Conservation (phyloP, 2,329 filamentous ascomycete species). For the Penicillium sp. region DNA sequence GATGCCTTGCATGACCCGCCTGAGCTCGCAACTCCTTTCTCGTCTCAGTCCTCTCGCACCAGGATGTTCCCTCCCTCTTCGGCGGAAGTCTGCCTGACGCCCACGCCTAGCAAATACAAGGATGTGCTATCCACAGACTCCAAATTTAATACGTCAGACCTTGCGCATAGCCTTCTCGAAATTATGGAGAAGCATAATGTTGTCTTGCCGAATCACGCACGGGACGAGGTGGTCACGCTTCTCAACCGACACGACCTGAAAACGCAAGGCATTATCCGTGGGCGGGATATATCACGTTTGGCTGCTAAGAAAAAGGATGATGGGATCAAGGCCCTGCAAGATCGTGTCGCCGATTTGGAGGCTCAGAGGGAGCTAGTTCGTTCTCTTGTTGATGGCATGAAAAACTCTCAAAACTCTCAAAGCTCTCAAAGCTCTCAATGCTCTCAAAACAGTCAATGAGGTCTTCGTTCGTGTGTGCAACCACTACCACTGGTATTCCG, state of each 20-base stretch:
- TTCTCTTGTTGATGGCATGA: conserved; percentile 37
- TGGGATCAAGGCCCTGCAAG: conserved; percentile 61
- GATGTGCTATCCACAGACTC: conserved; percentile 26
- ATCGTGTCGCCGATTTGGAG: conserved; percentile 59
- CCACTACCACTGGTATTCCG: background rate
- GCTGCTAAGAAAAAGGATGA: conserved; percentile 62
- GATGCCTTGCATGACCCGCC: background rate
- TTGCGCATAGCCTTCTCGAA: conserved; percentile 26
- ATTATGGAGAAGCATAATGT: conserved; percentile 37
- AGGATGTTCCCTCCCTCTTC: conserved; percentile 22
- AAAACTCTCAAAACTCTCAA: too few species aligned
- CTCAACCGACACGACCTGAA: conserved; percentile 57
- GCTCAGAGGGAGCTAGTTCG: conserved; percentile 54
- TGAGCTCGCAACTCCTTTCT: conserved; percentile 14
- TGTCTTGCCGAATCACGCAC: conserved; percentile 32
- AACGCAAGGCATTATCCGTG: conserved; percentile 59
- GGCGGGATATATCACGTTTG: conserved; percentile 63
- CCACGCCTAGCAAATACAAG: conserved; percentile 32
- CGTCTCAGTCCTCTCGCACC: conserved; percentile 7
- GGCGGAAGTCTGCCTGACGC: conserved; percentile 31
- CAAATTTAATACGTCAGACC: conserved; percentile 18
- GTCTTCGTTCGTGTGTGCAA: background rate
- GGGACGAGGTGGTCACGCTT: conserved; percentile 39
- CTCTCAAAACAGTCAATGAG: too few species aligned
- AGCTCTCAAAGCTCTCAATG: too few species aligned